Evolutionary conservation across 441 rosid species (phyloP), one percentile per base, ranked within the genome.

Genomic region (Syzygium malaccense): DNA sequence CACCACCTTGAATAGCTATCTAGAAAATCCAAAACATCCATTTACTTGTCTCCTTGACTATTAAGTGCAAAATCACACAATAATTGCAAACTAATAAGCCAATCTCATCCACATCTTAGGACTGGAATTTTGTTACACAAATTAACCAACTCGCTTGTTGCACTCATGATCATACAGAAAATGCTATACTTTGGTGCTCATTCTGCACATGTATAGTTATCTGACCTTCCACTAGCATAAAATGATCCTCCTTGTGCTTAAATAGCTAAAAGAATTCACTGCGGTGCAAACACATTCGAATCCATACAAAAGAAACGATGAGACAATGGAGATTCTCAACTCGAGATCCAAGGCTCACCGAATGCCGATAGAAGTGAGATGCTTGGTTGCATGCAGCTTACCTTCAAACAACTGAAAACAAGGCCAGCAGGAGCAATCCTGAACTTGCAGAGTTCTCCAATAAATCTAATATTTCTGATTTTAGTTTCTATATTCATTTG

Each of bases 401-500:
- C 99, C 98, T 98, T 98, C 93, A 98, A 94, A 95, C 99, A 98
- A 92, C 94, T 94, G 91, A 98, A 98, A 88, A 97, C 95, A 90
- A 97, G 95, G 86, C 95, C 96, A 93, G 98, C 88, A 86, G 98
- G 95, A 84, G 95, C 98, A 89, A 97, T 94, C 92, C 90, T 97
- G 90, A 97, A 98, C 93, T 98, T 98, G 98, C 99, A 96, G 86
- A 97, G 97, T 90, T 98, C 99, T 90, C 99, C 99, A 90, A 98
- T 94, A 91, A 98, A 98, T 92, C 99, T 97, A 88, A 96, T 97
- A 92, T 98, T 98, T 91, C 98, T 95, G 92, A 96, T 97, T 93
- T 97, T 97, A 54, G 99, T 96, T 94, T 98, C 99, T 49, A 98
- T 98, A 87, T 96, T 97, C 99, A 97, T 98, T 95, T 98, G 99